phyloP scores from a whole-genome alignment of 768 basidiomycete genomes.

The Boletus speciosus region DNA sequence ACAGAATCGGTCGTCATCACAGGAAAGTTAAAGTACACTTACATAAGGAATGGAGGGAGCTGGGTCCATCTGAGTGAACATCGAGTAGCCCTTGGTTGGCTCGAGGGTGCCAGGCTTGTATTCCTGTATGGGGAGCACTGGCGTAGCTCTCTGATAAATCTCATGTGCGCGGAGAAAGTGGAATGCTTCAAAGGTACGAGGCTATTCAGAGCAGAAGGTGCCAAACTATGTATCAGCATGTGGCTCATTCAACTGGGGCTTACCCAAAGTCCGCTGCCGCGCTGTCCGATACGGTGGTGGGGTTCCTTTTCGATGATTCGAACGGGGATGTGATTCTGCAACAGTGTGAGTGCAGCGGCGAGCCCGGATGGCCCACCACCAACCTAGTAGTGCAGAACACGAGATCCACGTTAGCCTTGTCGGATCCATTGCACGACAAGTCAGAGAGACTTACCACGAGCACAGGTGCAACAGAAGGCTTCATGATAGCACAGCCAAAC shows the following conservation, averaged over 20 bases:
- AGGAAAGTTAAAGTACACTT: not conserved
- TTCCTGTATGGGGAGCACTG: conserved; percentile 27
- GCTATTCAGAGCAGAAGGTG: conserved; percentile 8
- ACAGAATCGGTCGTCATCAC: not conserved
- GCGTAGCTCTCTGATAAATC: conserved; percentile 31
- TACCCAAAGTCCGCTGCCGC: conserved; percentile 40
- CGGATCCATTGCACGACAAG: not conserved
- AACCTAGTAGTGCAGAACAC: conserved; percentile 6
- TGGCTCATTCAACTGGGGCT: not conserved
- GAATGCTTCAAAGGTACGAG: conserved; percentile 43
- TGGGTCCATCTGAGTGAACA: conserved; percentile 10
- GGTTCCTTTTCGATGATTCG: conserved; percentile 50
- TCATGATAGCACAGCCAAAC: not conserved
- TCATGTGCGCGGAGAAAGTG: conserved; percentile 38
- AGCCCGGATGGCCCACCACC: conserved; percentile 33
- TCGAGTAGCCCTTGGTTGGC: conserved; percentile 4
- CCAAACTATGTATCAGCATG: not conserved
- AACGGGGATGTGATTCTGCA: conserved; percentile 45
- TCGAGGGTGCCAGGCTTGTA: conserved; percentile 30
- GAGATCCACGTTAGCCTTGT: not conserved
- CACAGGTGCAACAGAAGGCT: conserved; percentile 9
- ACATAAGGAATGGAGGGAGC: conserved; percentile 28
- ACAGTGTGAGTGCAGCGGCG: conserved; percentile 30
- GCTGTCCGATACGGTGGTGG: conserved; percentile 34
- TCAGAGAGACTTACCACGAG: conserved; percentile 14